These are phyloP conservation scores for Colletotrichum lentis DNA, from an alignment of 2,329 filamentous ascomycete species.

Conservation along the genomic window DNA sequence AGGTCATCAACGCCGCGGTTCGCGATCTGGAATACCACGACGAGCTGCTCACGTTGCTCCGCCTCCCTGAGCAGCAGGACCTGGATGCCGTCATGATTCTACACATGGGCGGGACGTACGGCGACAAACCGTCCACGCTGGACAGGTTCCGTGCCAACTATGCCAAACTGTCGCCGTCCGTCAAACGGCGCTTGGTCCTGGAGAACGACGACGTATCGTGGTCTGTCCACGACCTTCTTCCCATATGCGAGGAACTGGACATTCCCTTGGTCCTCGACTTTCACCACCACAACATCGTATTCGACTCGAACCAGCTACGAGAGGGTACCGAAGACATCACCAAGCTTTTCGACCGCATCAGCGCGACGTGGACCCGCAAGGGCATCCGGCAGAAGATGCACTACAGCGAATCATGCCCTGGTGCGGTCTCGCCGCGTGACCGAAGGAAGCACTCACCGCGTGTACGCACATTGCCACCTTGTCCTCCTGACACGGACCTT, in stretches of 20 bases:
- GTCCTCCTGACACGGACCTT: conserved; percentile 84
- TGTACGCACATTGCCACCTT: conserved; percentile 82
- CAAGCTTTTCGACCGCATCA: conserved; percentile 76
- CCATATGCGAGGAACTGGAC: conserved; percentile 90
- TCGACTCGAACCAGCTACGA: conserved; percentile 74
- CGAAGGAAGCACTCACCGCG: conserved; percentile 86
- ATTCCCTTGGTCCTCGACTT: conserved; percentile 93
- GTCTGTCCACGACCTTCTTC: conserved; percentile 90
- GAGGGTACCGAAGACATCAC: conserved; percentile 88
- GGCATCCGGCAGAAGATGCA: conserved; percentile 95
- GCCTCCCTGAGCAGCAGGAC: conserved; percentile 78
- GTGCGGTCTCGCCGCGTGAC: conserved; percentile 80
- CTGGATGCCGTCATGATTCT: conserved; percentile 93
- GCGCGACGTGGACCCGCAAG: conserved; percentile 84
- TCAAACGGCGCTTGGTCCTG: conserved; percentile 84
- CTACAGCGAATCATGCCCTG: conserved; percentile 81
- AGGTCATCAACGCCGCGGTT: conserved; percentile 79
- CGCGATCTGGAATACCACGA: conserved; percentile 89
- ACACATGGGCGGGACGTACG: conserved; percentile 91
- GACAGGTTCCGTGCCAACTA: conserved; percentile 83
- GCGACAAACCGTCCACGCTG: conserved; percentile 82
- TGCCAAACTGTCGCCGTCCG: conserved; percentile 65
- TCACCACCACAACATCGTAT: conserved; percentile 95
- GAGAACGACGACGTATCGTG: conserved; percentile 96
- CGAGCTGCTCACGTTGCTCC: conserved; percentile 81